Evolutionary conservation across 1,284 basidiomycete genomes (phyloP), one percentile per base, ranked within the genome.

Genomic region (Ganoderma multipileum): DNA sequence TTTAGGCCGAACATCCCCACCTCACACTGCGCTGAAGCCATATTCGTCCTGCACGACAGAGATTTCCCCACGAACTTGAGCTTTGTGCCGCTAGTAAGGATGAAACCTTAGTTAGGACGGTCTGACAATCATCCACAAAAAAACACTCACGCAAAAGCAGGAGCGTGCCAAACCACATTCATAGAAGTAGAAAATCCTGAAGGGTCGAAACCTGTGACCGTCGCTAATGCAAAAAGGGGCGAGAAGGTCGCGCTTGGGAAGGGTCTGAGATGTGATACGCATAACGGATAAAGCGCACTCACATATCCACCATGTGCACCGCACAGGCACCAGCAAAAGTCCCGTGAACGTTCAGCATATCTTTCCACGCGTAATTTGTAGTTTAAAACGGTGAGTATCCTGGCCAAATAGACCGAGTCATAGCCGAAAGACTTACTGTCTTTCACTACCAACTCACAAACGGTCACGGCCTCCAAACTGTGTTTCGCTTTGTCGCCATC

Each of bases 311-410:
- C 39, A 78, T 58, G 59, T 73, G 74, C 26, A 67, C 68, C 7
- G 73, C 71, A 55, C 75, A 78, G 1, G 72, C 71, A 0, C 78
- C 78, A 1, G 77, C 67, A 5, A 79, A 64, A 7, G 71, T 68
- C 16, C 75, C 73, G 50, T 76, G 75, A 9, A 75, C 73, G 61
- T 78, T 78, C 18, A 78, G 72, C 78, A 78, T 78, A 4, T 66
- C 78, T 79, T n/a, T n/a, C 28, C 28, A 20, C 28, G 30, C 52
- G 42, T 44, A 33, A n/a, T 20, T 28, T 39, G 38, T 28, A 33
- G 1, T 9, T 33, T 20, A 55, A 18, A 28, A 55, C 18, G 3
- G 52, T 3, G 30, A 4, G 18, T 0, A 0, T 30, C 28, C 9
- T 26, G 12, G 47, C 5, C 23, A 52, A 52, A 26, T 52, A 23